These are phyloP conservation scores for Serpula lacrymans DNA, from an alignment of 768 basidiomycete species.

Conservation along the genomic window DNA sequence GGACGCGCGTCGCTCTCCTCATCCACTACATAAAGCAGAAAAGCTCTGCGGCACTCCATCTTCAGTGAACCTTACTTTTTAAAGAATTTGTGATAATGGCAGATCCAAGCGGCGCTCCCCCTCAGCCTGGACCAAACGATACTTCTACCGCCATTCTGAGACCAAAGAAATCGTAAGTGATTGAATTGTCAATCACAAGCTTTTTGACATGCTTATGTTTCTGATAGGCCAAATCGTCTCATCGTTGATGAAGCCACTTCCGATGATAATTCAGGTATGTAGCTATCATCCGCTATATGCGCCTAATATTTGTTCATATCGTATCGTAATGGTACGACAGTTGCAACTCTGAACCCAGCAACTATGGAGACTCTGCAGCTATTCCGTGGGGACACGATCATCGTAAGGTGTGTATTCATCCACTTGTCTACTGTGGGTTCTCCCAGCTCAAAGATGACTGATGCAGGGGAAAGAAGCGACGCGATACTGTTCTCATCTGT, in stretches of 20 bases:
- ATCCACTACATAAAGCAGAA: conserved; percentile 3
- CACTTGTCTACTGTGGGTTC: neutral
- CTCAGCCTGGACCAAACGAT: conserved; percentile 86
- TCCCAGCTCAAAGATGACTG: conserved; percentile 1
- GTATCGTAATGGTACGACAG: conserved; percentile 33
- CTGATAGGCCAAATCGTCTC: conserved; percentile 86
- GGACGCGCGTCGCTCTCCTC: conserved; percentile 30
- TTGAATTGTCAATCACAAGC: conserved; percentile 7
- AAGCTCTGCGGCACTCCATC: conserved; percentile 8
- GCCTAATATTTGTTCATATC: conserved; percentile 13
- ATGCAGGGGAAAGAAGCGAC: conserved; percentile 90
- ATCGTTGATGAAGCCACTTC: conserved; percentile 92
- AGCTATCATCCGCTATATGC: neutral
- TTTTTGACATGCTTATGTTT: conserved; percentile 14
- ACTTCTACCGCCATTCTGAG: conserved; percentile 92
- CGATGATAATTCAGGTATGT: conserved; percentile 93
- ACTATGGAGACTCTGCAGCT: conserved; percentile 94
- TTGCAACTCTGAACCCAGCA: conserved; percentile 91
- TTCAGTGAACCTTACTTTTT: conserved; percentile 6
- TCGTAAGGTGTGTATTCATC: conserved; percentile 64
- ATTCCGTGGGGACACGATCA: conserved; percentile 97
- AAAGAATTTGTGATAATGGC: conserved; percentile 46
- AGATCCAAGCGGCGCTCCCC: conserved; percentile 80
- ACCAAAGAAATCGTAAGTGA: conserved; percentile 93
- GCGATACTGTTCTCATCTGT: conserved; percentile 96